Evolutionary conservation across 805 yeast species (phyloP), one percentile per base, ranked within the genome.

Genomic region (Ogataea nitratoaversa): DNA sequence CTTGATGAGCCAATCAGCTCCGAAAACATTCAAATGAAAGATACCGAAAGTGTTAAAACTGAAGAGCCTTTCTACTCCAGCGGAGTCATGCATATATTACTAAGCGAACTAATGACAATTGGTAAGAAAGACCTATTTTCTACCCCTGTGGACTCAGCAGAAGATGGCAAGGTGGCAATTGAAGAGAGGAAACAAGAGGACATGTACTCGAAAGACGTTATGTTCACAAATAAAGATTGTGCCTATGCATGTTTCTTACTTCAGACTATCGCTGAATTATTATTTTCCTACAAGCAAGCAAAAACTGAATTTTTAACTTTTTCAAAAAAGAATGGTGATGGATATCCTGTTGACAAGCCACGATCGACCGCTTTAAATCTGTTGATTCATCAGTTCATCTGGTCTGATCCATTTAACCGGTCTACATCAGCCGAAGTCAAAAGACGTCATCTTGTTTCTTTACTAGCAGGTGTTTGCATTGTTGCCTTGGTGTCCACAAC

Each of bases 281-380:
- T 90, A 7, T 76, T 81, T 2, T 84, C 96, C 2, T 90, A 89
- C 57, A 83, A 81, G 46, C 82, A 80, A 46, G 77, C 89, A 37
- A 90, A 90, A 57, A 71, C 84, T 36, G 96, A 89, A 52, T 84
- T 90, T 52, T 64, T 89, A 41, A 80, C 91, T 0, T 90, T 77
- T 50, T 79, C 91, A 2, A 82, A 80, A 67, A 79, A 80, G 56
- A 38, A 57, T 43, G 44, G 40, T 53, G 38, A 53, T 13, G 37
- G 42, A 3, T 34, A 44, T 2, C 75, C 66, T 12, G 54, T 64
- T 2, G 64, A 71, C 13, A 86, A 81, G 52, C 95, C 95, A 2
- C 71, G 91, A 22, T 70, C 87, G 0, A 83, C 95, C 0, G 81
- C 91, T 1, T 60, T 90, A 45, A 86, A 88, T 56, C 78, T 85